Evolutionary conservation across 352 stramenopile species (phyloP), one percentile per base, ranked within the genome.

Genomic region (Pythium graminicola): DNA sequence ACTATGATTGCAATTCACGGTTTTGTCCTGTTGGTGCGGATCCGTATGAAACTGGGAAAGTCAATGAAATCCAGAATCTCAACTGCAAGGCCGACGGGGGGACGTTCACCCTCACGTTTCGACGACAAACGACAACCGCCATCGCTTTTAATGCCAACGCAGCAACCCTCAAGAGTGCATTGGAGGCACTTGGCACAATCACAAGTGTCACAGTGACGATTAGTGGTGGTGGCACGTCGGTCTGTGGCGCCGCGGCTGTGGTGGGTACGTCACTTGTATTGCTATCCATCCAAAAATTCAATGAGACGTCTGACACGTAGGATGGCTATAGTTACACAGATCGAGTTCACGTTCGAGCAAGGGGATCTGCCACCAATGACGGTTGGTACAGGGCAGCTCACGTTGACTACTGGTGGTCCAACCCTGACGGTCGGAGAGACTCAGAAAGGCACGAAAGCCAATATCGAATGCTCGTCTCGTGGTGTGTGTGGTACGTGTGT

Each of bases 11-110:
- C 73, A 76, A 69, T 14, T 52, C 75, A 31, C 69, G 76, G 17
- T 91, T 88, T 52, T 98, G 93, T 57, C 89, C 87, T 16, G 65
- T 83, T 9, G 92, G 89, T 32, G 90, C 92, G 24, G 87, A 97
- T 46, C 88, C 85, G 20, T 77, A 84, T 40, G 73, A 88, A 9
- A 64, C 58, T 0, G 78, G 68, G 24, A 80, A 69, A 31, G 73
- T 86, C 38, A 88, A 90, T 41, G 76, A 90, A 53, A 75, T 71
- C 16, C 76, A 90, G 50, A 64, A 75, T 4, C 49, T 90, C 20
- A 76, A 54, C 43, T 90, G 80, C 65, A 81, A 80, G 6, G 77
- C 79, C 26, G 93, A 89, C 19, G 78, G 72, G 3, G 85, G 85
- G 3, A 82, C 63, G 35, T 96, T 97, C 60, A 89, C 81, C 17